Percentiles rank a stretch among this genome's conserved stretches.
Conservation (phyloP, 1,284 basidiomycete species). For the Termitomyces sp. region DNA sequence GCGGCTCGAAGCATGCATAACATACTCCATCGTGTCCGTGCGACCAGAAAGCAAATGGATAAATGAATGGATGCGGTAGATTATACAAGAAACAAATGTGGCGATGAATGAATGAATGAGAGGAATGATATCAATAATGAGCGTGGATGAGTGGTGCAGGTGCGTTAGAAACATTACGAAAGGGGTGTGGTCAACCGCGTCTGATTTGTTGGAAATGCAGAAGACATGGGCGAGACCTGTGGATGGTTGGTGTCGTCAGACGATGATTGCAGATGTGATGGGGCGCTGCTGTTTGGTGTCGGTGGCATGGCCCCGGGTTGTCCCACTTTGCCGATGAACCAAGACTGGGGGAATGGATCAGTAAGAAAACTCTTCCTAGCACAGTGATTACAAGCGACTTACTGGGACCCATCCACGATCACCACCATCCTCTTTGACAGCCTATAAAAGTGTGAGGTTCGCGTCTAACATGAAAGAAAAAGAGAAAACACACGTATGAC, state of each 20-base stretch:
- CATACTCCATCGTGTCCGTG: slow-evolving; percentile 1
- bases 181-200: slow-evolving; percentile 23
- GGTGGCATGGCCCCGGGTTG: slow-evolving; percentile 45
- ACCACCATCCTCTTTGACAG: slow-evolving; percentile 83
- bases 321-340: slow-evolving; percentile 73
- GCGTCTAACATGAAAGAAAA: slow-evolving; percentile 1
- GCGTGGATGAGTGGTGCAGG: not conserved
- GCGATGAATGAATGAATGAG: slow-evolving; percentile 2
- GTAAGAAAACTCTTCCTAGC: not conserved
- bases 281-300: slow-evolving; percentile 51
- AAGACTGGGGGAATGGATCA: slow-evolving; percentile 42
- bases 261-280: slow-evolving; percentile 24
- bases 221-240: slow-evolving; percentile 71
- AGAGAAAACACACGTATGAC: slow-evolving; percentile 66
- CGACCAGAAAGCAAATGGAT: not conserved
- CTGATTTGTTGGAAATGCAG: slow-evolving; percentile 54
- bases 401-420: slow-evolving; percentile 90
- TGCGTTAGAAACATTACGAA: slow-evolving; percentile 6
- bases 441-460: slow-evolving; percentile 37
- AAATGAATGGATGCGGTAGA: slow-evolving; percentile 7
- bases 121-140: slow-evolving; percentile 3
- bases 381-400: slow-evolving; percentile 24
- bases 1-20: not conserved
- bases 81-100: slow-evolving; percentile 13
- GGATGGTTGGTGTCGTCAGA: slow-evolving; percentile 40